Conservation (phyloP, 1,284 basidiomycete genomes). For the Tetrapyrgos nigripes region DNA sequence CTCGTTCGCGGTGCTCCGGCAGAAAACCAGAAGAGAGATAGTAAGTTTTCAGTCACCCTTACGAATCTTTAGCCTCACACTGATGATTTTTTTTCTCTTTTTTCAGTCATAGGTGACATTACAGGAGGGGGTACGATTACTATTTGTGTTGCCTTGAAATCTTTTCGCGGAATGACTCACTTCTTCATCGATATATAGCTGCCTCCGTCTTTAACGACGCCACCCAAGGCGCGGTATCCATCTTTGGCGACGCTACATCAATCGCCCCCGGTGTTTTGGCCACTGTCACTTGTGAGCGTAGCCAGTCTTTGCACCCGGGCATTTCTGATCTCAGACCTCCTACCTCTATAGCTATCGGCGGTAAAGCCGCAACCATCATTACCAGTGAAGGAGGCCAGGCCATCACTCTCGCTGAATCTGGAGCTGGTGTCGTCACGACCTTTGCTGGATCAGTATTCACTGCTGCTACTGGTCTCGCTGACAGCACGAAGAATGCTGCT, state of each 20-base stretch:
- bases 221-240: constrained; percentile 1
- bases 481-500: not conserved
- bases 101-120: not conserved
- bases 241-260: constrained; percentile 11
- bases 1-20: not conserved
- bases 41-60: not conserved
- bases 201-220: constrained; percentile 2
- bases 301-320: not conserved
- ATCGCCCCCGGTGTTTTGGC: constrained; percentile 7
- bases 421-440: constrained; percentile 3
- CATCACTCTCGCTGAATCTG: constrained; percentile 9
- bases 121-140: not conserved
- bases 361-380: constrained; percentile 1
- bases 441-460: constrained; percentile 12
- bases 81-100: not conserved
- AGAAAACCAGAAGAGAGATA: not conserved
- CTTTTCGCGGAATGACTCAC: not conserved
- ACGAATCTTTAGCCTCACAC: not conserved
- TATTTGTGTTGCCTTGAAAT: too few species aligned
- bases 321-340: not conserved
- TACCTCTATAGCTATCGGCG: constrained; percentile 2
- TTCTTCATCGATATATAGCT: constrained; percentile 1
- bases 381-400: constrained; percentile 12
- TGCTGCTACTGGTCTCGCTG: not conserved
- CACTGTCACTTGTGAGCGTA: constrained; percentile 14